Evolutionary conservation across 768 basidiomycete species (phyloP), one percentile per base, ranked within the genome.

Genomic region (Suillus plorans): DNA sequence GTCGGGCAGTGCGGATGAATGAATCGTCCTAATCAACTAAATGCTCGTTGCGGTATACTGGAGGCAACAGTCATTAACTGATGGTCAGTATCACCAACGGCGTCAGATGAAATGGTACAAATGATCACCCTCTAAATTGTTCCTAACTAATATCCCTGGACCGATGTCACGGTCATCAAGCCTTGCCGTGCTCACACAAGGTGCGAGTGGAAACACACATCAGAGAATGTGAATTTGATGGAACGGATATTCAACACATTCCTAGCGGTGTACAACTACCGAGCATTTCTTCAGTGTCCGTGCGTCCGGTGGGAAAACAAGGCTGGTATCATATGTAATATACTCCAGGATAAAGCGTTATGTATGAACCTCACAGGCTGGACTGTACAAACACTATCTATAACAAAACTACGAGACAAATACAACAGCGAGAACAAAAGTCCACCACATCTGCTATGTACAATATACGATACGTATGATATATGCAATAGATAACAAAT

Each of bases 401-500:
- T 18, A 9, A 4, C 22, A 39, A 25, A 25, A 8, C 37, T 16
- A n/a, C 3, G 9, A 37, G 20, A 25, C n/a, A 13, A 58, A 2
- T 39, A 58, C 57, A 58, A 58, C 16, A 58, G 20, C 55, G 22
- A 37, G 9, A 12, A 59, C 18, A 31, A 28, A 41, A 58, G 18
- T 28, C 9, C 4, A 31, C 31, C 31, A 31, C 55, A 36, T 34
- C 12, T 20, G 36, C 34, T 56, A 56, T 56, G 36, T 18, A 41
- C 39, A 59, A 41, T 58, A 59, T 42, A 18, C 28, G 28, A 42
- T 39, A n/a, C 3, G 55, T 41, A 59, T 28, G 25, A 59, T 59
- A 58, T 39, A 20, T 42, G 58, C 28, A 31, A 42, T 59, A 59
- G 10, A 59, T 58, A 16, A 59, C 12, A 20, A 59, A 59, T 59